phyloP scores from a whole-genome alignment of 768 basidiomycete genomes.

The Phanerochaete sordida region DNA sequence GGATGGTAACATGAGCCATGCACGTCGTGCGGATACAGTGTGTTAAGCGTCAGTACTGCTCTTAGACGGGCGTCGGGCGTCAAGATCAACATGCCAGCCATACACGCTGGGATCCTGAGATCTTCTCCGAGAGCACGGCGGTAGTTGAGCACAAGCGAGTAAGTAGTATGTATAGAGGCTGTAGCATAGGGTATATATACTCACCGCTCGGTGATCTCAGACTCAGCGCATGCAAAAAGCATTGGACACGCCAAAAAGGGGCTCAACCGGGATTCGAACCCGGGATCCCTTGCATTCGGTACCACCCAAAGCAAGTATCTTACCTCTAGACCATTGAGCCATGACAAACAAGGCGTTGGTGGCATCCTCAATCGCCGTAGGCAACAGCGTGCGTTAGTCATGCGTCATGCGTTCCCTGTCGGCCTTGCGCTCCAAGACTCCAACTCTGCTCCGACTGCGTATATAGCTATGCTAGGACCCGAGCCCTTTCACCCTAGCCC shows the following conservation, averaged over 20 bases:
- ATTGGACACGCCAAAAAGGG: slow-evolving; percentile 16
- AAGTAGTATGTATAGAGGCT: neutral
- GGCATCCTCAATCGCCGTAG: neutral
- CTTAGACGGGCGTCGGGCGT: too few relatives aligned
- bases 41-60: too few relatives aligned
- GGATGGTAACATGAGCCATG: too few relatives aligned
- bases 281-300: slow-evolving; percentile 42
- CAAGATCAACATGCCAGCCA: too few relatives aligned
- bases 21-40: too few relatives aligned
- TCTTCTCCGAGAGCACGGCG: too few relatives aligned
- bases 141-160: neutral
- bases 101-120: too few relatives aligned
- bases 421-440: neutral
- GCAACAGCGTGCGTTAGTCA: neutral
- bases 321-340: slow-evolving; percentile 46
- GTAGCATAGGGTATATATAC: too few relatives aligned
- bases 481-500: neutral
- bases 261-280: slow-evolving; percentile 50
- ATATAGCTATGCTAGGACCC: neutral
- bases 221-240: too few relatives aligned
- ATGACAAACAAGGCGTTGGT: neutral
- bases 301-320: slow-evolving; percentile 48
- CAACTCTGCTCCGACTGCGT: neutral
- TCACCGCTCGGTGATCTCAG: too few relatives aligned
- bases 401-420: neutral